Evolutionary conservation across 2,329 filamentous ascomycete species (phyloP).

Genomic region (Ophiostoma angusticollis): DNA sequence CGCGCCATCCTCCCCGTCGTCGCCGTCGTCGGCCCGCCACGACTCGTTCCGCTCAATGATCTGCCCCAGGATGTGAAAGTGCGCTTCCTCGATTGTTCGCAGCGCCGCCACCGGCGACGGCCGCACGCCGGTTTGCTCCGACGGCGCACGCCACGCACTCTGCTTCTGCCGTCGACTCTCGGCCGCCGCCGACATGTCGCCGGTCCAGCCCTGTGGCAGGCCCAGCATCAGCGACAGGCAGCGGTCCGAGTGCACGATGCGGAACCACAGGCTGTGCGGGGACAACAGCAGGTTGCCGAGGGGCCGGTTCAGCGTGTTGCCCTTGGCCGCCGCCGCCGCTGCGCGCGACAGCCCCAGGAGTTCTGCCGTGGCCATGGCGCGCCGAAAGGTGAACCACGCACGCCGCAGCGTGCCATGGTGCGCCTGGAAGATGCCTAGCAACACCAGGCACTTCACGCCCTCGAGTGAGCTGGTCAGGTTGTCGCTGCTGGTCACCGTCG

Average conservation of each 20-base stretch:
- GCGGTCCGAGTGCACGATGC: conserved; percentile 31
- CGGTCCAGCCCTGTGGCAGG: conserved; percentile 25
- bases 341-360: conserved; percentile 10
- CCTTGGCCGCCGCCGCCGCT: conserved; percentile 6
- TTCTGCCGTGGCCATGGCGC: conserved; percentile 26
- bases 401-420: conserved; percentile 34
- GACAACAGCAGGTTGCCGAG: conserved; percentile 16
- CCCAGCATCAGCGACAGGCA: conserved; percentile 37
- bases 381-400: conserved; percentile 32
- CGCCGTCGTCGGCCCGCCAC: conserved; percentile 2
- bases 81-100: conserved; percentile 23
- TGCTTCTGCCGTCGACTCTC: no score
- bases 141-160: no score
- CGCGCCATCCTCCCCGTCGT: background rate
- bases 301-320: conserved; percentile 19
- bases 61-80: conserved; percentile 22
- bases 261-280: conserved; percentile 32
- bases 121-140: no score
- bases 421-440: conserved; percentile 32
- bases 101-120: no score
- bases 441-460: conserved; percentile 35
- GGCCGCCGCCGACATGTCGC: no score
- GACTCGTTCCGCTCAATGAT: conserved; percentile 26
- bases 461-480: conserved; percentile 33
- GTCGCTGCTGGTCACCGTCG: conserved; percentile 32